phyloP scores from a whole-genome alignment of 2,329 filamentous ascomycete genomes.

The Diaporthe sp. region DNA sequence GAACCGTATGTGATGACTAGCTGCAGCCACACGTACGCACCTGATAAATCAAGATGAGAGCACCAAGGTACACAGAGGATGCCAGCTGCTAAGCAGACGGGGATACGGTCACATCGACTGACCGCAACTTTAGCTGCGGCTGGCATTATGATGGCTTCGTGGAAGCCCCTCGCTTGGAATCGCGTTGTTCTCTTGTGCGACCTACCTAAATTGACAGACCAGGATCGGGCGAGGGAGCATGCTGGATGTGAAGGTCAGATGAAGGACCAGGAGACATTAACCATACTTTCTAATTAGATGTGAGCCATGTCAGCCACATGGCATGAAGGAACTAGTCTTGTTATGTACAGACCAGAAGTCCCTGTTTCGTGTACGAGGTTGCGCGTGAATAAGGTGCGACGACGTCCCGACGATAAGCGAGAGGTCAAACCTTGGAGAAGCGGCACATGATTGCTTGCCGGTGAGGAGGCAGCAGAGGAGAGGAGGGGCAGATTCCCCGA shows the following conservation, averaged over 20 bases:
- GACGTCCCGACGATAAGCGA: slow-evolving; percentile 26
- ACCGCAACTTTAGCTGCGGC: background rate
- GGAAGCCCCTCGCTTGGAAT: background rate
- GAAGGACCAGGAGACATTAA: background rate
- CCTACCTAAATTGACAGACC: background rate
- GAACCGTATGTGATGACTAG: background rate
- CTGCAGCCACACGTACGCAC: background rate
- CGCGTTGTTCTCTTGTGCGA: background rate
- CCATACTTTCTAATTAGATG: background rate
- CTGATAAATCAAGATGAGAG: background rate
- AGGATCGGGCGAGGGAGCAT: background rate
- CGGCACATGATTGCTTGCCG: slow-evolving; percentile 15
- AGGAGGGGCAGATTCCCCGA: slow-evolving; percentile 1
- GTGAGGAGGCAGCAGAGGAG: background rate
- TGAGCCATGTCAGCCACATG: background rate
- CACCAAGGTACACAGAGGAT: no score
- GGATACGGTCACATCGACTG: background rate
- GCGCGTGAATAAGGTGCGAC: background rate
- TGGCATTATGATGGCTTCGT: background rate
- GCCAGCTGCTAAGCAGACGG: no score
- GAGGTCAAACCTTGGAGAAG: slow-evolving; percentile 3
- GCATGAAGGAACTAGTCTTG: background rate
- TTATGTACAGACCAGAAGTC: background rate
- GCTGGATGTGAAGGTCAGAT: background rate
- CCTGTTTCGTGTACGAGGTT: background rate